A percentile compares a stretch with the other conserved stretches of the same genome.
Conservation (phyloP, 768 basidiomycete species). For the Phanerochaete carnosa region DNA sequence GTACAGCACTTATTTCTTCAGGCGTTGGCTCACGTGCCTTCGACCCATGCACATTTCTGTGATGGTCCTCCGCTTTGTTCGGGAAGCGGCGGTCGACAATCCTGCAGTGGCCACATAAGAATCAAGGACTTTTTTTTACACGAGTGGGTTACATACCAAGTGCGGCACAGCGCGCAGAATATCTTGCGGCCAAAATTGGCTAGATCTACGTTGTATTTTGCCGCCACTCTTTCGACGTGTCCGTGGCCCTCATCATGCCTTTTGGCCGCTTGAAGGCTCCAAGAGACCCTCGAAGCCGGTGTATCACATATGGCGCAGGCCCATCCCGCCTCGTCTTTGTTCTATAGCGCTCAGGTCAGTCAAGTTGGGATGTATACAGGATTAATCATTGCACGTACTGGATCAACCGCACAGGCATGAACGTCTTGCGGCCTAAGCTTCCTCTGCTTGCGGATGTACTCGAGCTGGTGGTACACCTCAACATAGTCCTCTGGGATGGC, state of each 20-base stretch:
- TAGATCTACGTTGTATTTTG: neutral
- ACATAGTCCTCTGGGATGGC: neutral
- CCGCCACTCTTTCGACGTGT: neutral
- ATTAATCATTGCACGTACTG: too few species aligned
- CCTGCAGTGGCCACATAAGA: too few species aligned
- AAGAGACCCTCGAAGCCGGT: neutral
- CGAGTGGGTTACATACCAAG: neutral
- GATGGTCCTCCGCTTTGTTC: too few species aligned
- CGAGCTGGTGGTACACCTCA: neutral
- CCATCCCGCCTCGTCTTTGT: neutral
- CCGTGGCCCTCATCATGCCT: neutral
- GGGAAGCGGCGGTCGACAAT: too few species aligned
- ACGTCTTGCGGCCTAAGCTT: neutral
- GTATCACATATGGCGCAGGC: neutral
- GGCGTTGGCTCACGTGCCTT: too few species aligned
- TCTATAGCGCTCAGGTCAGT: too few species aligned
- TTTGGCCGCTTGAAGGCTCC: neutral
- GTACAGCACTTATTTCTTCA: too few species aligned
- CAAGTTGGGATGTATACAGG: too few species aligned
- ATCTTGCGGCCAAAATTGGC: neutral
- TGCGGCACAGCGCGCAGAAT: neutral
- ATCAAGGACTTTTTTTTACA: too few species aligned
- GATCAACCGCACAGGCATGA: neutral
- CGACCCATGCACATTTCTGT: too few species aligned
- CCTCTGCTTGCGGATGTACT: neutral